Evolutionary conservation across 2,329 filamentous ascomycete species (phyloP).

Genomic region (Sporothrix humicola): DNA sequence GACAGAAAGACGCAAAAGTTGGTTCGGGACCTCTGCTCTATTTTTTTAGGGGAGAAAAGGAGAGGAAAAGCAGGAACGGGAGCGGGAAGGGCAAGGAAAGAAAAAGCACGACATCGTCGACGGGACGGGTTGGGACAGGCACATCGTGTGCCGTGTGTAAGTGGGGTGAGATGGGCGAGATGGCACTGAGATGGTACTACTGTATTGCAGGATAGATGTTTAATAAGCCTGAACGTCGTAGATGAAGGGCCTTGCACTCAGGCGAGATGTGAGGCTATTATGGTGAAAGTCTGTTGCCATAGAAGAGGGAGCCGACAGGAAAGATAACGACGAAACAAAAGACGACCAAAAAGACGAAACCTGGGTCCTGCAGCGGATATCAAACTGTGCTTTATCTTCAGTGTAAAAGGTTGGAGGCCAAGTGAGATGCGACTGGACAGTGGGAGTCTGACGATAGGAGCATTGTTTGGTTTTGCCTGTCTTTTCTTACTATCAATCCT

Average conservation of each 20-base stretch:
- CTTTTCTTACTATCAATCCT: too few species aligned
- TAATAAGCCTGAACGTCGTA: background rate
- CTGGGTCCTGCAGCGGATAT: slow-evolving; percentile 19
- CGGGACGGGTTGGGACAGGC: slow-evolving; percentile 11
- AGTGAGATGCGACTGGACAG: background rate
- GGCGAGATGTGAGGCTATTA: background rate
- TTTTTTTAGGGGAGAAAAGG: background rate
- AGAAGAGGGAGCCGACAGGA: background rate
- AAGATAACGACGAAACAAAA: slow-evolving; percentile 1
- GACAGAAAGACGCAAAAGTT: background rate
- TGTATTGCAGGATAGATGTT: too few species aligned
- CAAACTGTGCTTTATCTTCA: background rate
- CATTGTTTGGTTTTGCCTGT: too few species aligned
- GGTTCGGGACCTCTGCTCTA: slow-evolving; percentile 9
- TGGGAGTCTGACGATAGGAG: background rate
- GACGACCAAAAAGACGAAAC: background rate
- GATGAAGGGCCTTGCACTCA: background rate
- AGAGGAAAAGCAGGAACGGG: background rate
- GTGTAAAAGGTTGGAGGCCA: background rate
- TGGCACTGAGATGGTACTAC: too few species aligned
- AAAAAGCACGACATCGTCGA: slow-evolving; percentile 16
- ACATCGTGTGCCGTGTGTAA: slow-evolving; percentile 13
- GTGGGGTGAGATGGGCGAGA: background rate
- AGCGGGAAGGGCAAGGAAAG: background rate
- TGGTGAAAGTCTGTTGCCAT: background rate